Conservation (phyloP, 2,329 filamentous ascomycete genomes). For the Fusarium burgessii region DNA sequence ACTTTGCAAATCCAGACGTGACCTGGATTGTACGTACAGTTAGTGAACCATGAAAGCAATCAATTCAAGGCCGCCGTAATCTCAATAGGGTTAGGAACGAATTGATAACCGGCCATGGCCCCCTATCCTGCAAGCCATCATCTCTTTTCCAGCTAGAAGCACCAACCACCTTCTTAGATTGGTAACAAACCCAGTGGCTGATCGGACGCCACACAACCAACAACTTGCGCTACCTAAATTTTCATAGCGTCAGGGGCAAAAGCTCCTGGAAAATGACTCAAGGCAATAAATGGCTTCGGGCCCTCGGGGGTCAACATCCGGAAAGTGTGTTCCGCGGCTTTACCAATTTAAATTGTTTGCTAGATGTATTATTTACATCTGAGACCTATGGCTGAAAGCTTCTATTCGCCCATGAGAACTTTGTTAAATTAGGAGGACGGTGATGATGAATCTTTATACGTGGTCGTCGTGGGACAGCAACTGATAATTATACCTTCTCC, state of each 20-base stretch:
- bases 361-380: no score
- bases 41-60: not conserved
- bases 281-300: not conserved
- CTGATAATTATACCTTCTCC: no score
- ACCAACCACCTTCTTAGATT: not conserved
- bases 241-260: not conserved
- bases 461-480: no score
- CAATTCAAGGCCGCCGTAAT: not conserved
- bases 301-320: not conserved
- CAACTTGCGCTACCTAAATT: not conserved
- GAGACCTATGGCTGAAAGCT: no score
- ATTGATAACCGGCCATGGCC: not conserved
- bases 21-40: not conserved
- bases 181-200: not conserved
- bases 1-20: not conserved
- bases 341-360: not conserved
- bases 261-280: not conserved
- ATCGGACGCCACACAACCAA: not conserved
- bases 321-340: not conserved
- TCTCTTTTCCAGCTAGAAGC: not conserved
- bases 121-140: not conserved
- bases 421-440: not conserved
- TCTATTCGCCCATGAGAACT: no score
- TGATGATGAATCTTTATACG: no score
- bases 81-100: not conserved